These are phyloP conservation scores for Furcasterigmium furcatum DNA, from an alignment of 2,329 filamentous ascomycete genomes.

Conservation along the genomic window DNA sequence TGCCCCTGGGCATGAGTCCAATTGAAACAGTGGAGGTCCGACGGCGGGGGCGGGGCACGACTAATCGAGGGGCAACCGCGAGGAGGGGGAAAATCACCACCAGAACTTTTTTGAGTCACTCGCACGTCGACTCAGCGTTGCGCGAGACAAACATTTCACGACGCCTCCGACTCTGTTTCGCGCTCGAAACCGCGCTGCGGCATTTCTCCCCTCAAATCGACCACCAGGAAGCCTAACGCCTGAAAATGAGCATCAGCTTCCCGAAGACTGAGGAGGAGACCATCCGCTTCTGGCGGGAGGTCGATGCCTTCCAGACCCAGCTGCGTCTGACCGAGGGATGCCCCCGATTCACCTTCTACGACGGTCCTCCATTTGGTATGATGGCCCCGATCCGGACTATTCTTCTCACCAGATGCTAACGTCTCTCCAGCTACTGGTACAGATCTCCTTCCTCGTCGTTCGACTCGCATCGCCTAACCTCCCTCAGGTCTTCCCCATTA, in stretches of 20 bases:
- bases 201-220: neutral
- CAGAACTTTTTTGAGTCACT: constrained; percentile 3
- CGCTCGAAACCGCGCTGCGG: neutral
- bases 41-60: constrained; percentile 3
- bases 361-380: constrained; percentile 66
- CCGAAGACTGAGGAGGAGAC: constrained; percentile 85
- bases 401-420: neutral
- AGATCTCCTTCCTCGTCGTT: neutral
- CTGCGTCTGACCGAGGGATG: constrained; percentile 74
- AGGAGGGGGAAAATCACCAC: constrained; percentile 2
- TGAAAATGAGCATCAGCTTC: constrained; percentile 81
- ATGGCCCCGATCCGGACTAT: neutral
- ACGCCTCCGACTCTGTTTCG: constrained; percentile 3
- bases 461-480: constrained; percentile 6
- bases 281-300: constrained; percentile 84
- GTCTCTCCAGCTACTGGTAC: neutral
- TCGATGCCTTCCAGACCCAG: constrained; percentile 86
- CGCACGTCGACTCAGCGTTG: neutral
- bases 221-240: neutral
- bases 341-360: constrained; percentile 91
- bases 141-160: neutral
- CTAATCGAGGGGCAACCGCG: constrained; percentile 2
- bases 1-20: neutral
- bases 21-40: neutral
- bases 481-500: constrained; percentile 68